Evolutionary conservation across 257 asterid species (phyloP).

Genomic region (Hygrophila difformis): DNA sequence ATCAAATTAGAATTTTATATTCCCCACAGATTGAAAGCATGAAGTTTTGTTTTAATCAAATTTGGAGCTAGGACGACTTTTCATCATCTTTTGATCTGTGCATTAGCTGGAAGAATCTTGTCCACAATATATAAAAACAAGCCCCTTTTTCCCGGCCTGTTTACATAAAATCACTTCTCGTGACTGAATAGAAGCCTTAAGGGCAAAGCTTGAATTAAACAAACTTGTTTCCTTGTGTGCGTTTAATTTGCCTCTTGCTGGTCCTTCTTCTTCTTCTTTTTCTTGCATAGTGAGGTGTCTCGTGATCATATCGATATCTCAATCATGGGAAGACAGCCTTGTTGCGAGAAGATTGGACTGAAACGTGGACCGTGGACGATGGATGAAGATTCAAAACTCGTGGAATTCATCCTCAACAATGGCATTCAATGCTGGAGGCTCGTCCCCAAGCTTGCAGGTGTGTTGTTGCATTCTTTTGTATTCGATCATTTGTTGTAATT

Average conservation of each 20-base stretch:
- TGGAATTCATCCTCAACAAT: slow-evolving; percentile 39
- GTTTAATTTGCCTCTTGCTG: too few relatives aligned
- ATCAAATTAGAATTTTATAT: too few relatives aligned
- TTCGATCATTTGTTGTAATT: too few relatives aligned
- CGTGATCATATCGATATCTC: too few relatives aligned
- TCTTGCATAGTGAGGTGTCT: too few relatives aligned
- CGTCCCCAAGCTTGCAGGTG: slow-evolving; percentile 72
- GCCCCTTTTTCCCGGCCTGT: slow-evolving; percentile 10
- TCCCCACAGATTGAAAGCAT: too few relatives aligned
- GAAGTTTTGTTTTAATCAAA: slow-evolving; percentile 12
- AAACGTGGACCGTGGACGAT: slow-evolving; percentile 77
- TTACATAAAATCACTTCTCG: slow-evolving; percentile 8
- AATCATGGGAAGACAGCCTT: slow-evolving; percentile 82
- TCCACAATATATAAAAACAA: slow-evolving; percentile 22
- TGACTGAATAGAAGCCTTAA: background rate
- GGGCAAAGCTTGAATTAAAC: too few relatives aligned
- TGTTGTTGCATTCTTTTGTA: background rate
- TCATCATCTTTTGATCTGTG: slow-evolving; percentile 13
- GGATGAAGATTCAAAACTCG: slow-evolving; percentile 59
- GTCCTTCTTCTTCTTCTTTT: too few relatives aligned
- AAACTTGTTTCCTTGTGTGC: too few relatives aligned
- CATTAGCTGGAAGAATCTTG: slow-evolving; percentile 49
- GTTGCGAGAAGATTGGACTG: slow-evolving; percentile 60
- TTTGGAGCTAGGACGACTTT: slow-evolving; percentile 29
- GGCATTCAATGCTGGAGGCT: slow-evolving; percentile 71